A percentile compares a stretch with the other conserved stretches of the same genome.
Conservation (phyloP, 768 basidiomycete genomes). For the Tylopilus sp. region DNA sequence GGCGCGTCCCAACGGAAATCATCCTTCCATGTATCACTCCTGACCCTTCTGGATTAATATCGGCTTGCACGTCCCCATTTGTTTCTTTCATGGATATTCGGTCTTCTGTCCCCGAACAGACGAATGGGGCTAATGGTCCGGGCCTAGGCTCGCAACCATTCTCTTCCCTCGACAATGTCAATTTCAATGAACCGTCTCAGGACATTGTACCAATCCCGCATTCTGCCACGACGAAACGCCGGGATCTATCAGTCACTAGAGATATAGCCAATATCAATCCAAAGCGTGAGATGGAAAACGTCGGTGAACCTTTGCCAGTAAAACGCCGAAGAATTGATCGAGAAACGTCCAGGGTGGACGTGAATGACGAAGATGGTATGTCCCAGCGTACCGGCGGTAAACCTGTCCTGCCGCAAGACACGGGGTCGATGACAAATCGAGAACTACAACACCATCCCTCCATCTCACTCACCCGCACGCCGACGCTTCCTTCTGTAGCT, state of each 20-base stretch:
- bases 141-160: slow-evolving; percentile 12
- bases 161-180: slow-evolving; percentile 15
- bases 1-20: slow-evolving; percentile 1
- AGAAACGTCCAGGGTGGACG: background rate
- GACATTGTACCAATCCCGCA: background rate
- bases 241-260: background rate
- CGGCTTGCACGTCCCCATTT: slow-evolving; percentile 15
- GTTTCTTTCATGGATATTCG: slow-evolving; percentile 5
- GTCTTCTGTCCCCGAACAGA: background rate
- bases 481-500: background rate
- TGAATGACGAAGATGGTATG: background rate
- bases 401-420: background rate
- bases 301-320: background rate
- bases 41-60: background rate
- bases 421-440: background rate
- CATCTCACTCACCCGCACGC: background rate
- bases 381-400: background rate
- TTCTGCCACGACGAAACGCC: background rate
- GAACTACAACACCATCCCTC: background rate
- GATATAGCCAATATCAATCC: background rate
- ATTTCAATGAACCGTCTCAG: background rate
- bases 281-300: slow-evolving; percentile 4
- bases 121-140: background rate
- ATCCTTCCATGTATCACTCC: background rate
- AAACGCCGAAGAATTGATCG: slow-evolving; percentile 20